Base-by-base conservation (phyloP, 768 basidiomycete species). In the Ramaria sp. region DNA sequence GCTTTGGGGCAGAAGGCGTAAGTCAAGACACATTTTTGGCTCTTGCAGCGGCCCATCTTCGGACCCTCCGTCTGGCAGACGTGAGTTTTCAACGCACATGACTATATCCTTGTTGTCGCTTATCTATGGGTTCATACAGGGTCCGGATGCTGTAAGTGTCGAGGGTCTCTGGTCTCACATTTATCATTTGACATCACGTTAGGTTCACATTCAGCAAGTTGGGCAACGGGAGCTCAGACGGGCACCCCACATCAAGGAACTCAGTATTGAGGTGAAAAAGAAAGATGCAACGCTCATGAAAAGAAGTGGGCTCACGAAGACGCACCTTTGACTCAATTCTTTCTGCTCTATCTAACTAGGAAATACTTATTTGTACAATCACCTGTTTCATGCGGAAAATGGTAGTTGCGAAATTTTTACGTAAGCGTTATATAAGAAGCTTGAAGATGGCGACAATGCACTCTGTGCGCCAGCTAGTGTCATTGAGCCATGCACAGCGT, bases 171-270 rank as follows among this genome's bases (percentile, higher is more conserved):
- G 11, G 27, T 10, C 34, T 63, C 30, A 61, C 27, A 5, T 27
- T 46, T 5, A 31, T 10, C 51, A 15, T 19, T 43, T 51, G 59
- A 68, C 69, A 69, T 19, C 72, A 70, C 47, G 19, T 61, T 70
- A 90, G 79, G 91, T 96, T 2, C 94, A 98, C 71, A 86, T 96
- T 52, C 91, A 94, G 68, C 94, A 98, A 71, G 88, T 98, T 45
- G 95, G 94, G 9, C 86, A 86, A 65, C 75, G 84, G 46, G 95
- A 97, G 71, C 74, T 97, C 61, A 87, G 80, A 71, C 83, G 91
- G 24, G 90, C 84, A 1, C 78, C 80, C 0, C 75, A 60, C 12
- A 71, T 96, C 3, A 75, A 69, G 24, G 73, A 78, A 65, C 80
- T 78, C 59, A 71, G 77, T 5, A 72, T 71, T 12, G 82, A 80